Conservation (phyloP, 495 filamentous ascomycete genomes). For the Evansstolkia leycettana region DNA sequence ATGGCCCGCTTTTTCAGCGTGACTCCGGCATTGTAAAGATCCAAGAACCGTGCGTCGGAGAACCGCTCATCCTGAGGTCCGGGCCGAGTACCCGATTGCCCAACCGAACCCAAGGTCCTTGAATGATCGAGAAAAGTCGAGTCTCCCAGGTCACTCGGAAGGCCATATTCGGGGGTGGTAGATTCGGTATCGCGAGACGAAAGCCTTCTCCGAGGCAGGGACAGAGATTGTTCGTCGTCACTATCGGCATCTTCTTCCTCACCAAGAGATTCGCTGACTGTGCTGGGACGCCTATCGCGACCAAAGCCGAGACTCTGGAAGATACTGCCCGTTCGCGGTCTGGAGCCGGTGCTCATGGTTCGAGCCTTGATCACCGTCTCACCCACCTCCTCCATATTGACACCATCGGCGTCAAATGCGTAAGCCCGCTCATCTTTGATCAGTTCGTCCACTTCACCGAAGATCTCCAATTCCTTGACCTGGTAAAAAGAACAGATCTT, state of each 20-base stretch:
- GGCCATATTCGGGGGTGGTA: conserved; percentile 24
- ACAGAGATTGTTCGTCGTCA: conserved; percentile 20
- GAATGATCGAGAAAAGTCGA: conserved; percentile 19
- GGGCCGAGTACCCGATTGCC: conserved; percentile 9
- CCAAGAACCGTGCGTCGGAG: conserved; percentile 54
- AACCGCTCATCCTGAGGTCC: conserved; percentile 47
- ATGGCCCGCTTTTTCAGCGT: conserved; percentile 84
- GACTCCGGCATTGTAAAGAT: conserved; percentile 67
- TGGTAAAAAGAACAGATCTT: conserved; percentile 87
- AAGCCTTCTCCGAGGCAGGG: conserved; percentile 4
- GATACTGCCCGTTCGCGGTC: conserved; percentile 30
- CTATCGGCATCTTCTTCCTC: conserved; percentile 52
- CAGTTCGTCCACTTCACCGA: conserved; percentile 65
- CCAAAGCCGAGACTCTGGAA: conserved; percentile 30
- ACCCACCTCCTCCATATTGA: conserved; percentile 42
- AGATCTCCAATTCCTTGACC: conserved; percentile 75
- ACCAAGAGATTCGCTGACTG: conserved; percentile 31
- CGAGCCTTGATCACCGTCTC: conserved; percentile 33
- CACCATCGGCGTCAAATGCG: conserved; percentile 46
- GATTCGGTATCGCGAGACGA: conserved; percentile 21
- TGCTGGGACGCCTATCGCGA: conserved; percentile 34
- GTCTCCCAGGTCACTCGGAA: conserved; percentile 33
- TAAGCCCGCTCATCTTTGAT: conserved; percentile 64
- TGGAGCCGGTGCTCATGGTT: conserved; percentile 27
- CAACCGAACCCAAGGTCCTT: conserved; percentile 4